phyloP scores from a whole-genome alignment of 345 rosid genomes.

The Sonneratia alba region DNA sequence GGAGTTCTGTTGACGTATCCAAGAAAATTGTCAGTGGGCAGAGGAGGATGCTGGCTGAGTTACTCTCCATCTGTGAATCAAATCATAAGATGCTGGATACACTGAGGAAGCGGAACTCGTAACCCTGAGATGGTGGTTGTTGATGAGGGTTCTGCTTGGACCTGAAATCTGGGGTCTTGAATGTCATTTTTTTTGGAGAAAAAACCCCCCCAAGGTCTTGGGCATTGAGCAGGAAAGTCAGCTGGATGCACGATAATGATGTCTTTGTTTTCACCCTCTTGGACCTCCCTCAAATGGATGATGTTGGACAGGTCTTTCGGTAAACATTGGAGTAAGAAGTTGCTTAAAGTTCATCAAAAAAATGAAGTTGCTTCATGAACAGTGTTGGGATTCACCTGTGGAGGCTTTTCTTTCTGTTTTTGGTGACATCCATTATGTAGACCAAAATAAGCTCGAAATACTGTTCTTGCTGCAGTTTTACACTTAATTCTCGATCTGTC shows the following conservation, averaged over 20 bases:
- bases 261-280: not conserved
- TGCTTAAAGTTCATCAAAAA: not conserved
- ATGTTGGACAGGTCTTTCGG: not conserved
- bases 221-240: not conserved
- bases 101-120: constrained; percentile 51
- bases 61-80: constrained; percentile 54
- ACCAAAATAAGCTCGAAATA: not conserved
- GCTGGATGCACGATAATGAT: not conserved
- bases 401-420: not conserved
- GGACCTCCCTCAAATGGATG: not conserved
- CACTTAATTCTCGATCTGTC: not conserved
- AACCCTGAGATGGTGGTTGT: constrained; percentile 23
- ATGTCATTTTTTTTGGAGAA: not conserved
- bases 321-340: not conserved
- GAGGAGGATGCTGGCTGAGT: constrained; percentile 29
- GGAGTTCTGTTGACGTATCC: constrained; percentile 50
- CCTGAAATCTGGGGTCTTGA: not conserved
- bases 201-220: not conserved
- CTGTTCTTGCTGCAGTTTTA: not conserved
- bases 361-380: not conserved
- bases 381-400: not conserved
- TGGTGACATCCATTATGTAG: not conserved
- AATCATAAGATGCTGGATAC: constrained; percentile 44
- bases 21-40: constrained; percentile 45
- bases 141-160: not conserved